phyloP scores from a whole-genome alignment of 345 rosid genomes.

The Linum lewisii region DNA sequence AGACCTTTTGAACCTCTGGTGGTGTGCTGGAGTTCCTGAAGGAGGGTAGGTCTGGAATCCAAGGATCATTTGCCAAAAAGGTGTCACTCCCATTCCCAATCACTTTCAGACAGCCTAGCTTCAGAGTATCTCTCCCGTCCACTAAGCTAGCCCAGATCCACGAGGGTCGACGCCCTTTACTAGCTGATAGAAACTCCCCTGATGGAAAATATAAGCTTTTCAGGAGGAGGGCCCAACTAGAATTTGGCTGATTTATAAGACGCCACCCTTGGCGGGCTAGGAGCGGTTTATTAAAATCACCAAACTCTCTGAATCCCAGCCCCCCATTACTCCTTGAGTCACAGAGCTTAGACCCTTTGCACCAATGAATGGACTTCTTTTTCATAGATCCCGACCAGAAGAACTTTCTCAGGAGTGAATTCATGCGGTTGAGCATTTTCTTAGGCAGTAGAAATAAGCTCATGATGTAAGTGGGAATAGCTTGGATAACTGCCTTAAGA shows the following conservation, averaged over 20 bases:
- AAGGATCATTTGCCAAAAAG: too few relatives aligned
- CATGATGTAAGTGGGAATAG: neutral
- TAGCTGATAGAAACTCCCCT: neutral
- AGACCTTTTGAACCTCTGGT: too few relatives aligned
- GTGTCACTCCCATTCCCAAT: neutral
- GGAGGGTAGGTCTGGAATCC: too few relatives aligned
- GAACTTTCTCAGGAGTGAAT: neutral
- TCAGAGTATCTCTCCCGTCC: too few relatives aligned
- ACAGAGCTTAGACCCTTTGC: neutral
- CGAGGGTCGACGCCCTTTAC: neutral
- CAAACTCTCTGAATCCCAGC: neutral
- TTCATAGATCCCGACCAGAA: neutral
- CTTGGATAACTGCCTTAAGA: neutral
- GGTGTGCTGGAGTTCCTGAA: too few relatives aligned
- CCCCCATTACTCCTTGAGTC: neutral
- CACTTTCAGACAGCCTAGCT: neutral
- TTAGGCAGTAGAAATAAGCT: neutral
- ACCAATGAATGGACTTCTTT: neutral
- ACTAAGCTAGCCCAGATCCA: neutral
- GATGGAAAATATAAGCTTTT: neutral
- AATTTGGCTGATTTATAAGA: neutral
- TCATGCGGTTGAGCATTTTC: neutral
- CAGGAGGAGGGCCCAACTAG: neutral
- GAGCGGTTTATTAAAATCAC: neutral
- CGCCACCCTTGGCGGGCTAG: neutral